phyloP scores from a whole-genome alignment of 352 stramenopile species.

The Globisporangium rhizosaccharum region DNA sequence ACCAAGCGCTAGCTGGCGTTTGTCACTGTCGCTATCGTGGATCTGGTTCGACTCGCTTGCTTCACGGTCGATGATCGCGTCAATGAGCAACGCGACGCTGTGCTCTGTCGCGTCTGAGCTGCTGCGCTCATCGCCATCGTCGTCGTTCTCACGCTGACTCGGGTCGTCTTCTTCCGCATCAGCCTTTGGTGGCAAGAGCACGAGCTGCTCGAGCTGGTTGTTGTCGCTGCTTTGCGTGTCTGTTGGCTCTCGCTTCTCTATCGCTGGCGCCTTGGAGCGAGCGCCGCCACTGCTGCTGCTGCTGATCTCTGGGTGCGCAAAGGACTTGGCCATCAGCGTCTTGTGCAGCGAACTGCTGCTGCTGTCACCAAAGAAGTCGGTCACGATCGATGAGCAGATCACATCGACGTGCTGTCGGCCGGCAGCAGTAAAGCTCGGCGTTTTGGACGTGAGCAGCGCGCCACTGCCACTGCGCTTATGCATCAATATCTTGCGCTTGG shows the following conservation, averaged over 20 bases:
- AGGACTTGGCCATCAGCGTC: not conserved
- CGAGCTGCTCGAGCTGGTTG: constrained; percentile 9
- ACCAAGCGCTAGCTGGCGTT: not conserved
- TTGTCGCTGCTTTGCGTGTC: not conserved
- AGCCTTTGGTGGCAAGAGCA: not conserved
- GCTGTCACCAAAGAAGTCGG: constrained; percentile 28
- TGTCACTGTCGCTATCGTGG: not conserved
- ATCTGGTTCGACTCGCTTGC: constrained; percentile 11
- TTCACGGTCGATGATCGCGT: constrained; percentile 8
- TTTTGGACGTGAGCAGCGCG: not conserved
- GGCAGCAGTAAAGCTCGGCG: not conserved
- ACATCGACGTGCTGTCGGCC: constrained; percentile 26
- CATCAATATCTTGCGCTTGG: not conserved
- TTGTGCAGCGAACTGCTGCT: not conserved
- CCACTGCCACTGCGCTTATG: not conserved
- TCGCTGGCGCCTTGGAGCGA: not conserved
- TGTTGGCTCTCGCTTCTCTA: not conserved
- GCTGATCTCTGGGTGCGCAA: too few relatives aligned
- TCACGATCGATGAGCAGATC: constrained; percentile 38
- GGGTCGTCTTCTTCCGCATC: not conserved
- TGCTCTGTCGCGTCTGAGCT: constrained; percentile 1
- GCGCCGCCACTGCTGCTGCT: not conserved
- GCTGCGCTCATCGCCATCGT: not conserved
- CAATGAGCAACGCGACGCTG: constrained; percentile 9
- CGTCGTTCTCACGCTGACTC: not conserved